phyloP scores from a whole-genome alignment of 208 protist species.

The Leishmania tarentolae region DNA sequence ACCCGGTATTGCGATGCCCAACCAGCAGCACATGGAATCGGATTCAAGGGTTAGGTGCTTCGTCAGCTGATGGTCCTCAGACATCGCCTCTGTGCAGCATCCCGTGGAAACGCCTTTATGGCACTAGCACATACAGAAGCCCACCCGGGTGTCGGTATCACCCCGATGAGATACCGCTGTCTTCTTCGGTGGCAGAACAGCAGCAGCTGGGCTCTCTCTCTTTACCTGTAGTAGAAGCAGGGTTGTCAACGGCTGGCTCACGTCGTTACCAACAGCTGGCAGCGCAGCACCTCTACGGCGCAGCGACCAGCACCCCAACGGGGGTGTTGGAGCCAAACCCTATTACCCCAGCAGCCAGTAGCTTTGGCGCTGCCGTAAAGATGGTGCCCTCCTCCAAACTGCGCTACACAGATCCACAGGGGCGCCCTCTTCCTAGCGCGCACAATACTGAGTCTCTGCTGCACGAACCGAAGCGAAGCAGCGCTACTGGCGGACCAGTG shows the following conservation, averaged over 20 bases:
- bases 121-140: not conserved
- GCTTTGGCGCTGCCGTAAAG: not conserved
- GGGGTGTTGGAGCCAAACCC: not conserved
- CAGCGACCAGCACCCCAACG: not conserved
- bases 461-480: not conserved
- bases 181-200: not conserved
- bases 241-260: not conserved
- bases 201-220: not conserved
- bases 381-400: not conserved
- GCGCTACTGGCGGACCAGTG: not conserved
- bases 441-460: not conserved
- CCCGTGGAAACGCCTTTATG: slow-evolving; percentile 21
- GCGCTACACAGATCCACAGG: slow-evolving; percentile 3
- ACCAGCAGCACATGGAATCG: not conserved
- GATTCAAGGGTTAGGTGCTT: not conserved
- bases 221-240: not conserved
- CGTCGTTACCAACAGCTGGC: slow-evolving; percentile 17
- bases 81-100: slow-evolving; percentile 15
- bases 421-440: not conserved
- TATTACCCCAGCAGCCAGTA: too few relatives aligned
- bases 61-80: not conserved
- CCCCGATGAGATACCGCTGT: slow-evolving; percentile 10
- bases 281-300: slow-evolving; percentile 24
- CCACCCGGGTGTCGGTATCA: slow-evolving; percentile 14
- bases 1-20: not conserved